These are phyloP conservation scores for Coleophoma eucalyptorum DNA, from an alignment of 2,329 filamentous ascomycete species.

Conservation along the genomic window DNA sequence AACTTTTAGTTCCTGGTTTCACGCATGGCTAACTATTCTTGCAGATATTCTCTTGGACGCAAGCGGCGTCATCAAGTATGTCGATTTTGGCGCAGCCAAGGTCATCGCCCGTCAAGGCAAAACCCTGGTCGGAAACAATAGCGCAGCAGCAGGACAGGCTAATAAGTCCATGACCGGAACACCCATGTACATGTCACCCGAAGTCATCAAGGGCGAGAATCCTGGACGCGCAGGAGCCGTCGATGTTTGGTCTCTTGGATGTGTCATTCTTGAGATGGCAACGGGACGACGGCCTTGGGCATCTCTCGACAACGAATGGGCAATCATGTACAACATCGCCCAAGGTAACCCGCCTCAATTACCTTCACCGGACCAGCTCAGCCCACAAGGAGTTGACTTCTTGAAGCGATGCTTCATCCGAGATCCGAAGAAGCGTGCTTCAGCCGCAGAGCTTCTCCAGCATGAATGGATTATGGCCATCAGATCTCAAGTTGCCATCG, in stretches of 20 bases:
- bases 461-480: constrained; percentile 84
- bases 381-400: constrained; percentile 81
- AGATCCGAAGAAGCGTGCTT: constrained; percentile 74
- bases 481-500: constrained; percentile 56
- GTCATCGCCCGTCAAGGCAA: constrained; percentile 92
- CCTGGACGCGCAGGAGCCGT: constrained; percentile 79
- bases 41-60: constrained; percentile 91
- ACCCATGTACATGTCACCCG: constrained; percentile 99
- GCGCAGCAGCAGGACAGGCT: constrained; percentile 45
- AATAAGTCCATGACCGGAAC: constrained; percentile 96
- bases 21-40: constrained; percentile 10
- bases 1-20: background rate
- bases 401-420: constrained; percentile 80
- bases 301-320: constrained; percentile 96
- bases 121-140: constrained; percentile 68
- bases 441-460: constrained; percentile 84
- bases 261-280: constrained; percentile 96
- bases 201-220: constrained; percentile 90
- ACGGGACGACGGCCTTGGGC: constrained; percentile 94
- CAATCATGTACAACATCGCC: constrained; percentile 99
- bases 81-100: constrained; percentile 97
- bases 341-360: constrained; percentile 91
- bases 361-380: constrained; percentile 79
- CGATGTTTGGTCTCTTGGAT: constrained; percentile 95
- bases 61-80: constrained; percentile 98